phyloP scores from a whole-genome alignment of 768 basidiomycete genomes.

The Tulasnella sp. region DNA sequence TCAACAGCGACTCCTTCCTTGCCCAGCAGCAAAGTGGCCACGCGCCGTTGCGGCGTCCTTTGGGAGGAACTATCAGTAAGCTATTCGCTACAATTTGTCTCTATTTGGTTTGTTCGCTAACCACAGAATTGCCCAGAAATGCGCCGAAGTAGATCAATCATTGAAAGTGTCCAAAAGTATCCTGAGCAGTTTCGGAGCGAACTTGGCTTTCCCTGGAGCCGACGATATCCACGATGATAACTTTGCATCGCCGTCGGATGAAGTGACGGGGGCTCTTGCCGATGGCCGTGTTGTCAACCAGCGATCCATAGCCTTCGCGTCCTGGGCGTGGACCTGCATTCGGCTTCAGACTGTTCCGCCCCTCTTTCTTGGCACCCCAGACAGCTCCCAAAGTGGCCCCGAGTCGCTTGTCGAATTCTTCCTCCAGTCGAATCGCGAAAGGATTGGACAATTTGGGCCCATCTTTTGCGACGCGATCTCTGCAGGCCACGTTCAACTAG shows the following conservation, averaged over 20 bases:
- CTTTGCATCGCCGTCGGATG: slow-evolving; percentile 2
- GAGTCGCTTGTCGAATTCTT: slow-evolving; percentile 12
- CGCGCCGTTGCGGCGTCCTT: neutral
- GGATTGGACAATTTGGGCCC: slow-evolving; percentile 57
- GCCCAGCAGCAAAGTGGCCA: neutral
- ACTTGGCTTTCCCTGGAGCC: neutral
- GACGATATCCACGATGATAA: slow-evolving; percentile 18
- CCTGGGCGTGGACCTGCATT: slow-evolving; percentile 7
- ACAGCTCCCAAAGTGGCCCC: neutral
- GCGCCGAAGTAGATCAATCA: neutral
- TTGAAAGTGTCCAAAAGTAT: neutral
- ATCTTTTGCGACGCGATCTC: slow-evolving; percentile 55
- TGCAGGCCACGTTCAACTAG: slow-evolving; percentile 51
- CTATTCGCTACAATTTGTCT: neutral
- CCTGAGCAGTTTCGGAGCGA: slow-evolving; percentile 13
- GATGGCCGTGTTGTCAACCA: neutral
- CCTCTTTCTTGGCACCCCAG: neutral
- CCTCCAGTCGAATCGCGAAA: slow-evolving; percentile 42
- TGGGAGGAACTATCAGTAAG: slow-evolving; percentile 19
- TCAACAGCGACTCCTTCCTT: neutral
- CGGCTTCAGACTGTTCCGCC: slow-evolving; percentile 11
- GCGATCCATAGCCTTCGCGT: slow-evolving; percentile 5
- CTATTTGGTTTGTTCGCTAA: neutral
- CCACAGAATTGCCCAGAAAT: neutral
- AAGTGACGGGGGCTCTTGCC: neutral